A percentile compares a stretch with the other conserved stretches of the same genome.
Conservation (phyloP, 352 stramenopile genomes). For the Plasmopara muralis region DNA sequence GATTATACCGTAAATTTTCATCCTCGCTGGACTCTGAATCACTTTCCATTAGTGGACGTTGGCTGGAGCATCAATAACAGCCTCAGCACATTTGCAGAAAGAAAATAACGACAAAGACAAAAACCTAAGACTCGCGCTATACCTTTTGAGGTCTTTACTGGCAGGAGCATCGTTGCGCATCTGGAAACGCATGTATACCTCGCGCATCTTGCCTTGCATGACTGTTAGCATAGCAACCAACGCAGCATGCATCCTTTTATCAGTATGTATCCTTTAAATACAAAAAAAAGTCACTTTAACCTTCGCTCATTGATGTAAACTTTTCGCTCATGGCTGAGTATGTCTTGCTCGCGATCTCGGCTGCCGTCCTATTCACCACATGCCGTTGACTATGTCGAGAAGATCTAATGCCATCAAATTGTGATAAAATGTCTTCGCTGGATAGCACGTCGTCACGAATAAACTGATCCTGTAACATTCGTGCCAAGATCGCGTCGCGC, state of each 20-base stretch:
- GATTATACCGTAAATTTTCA: constrained; percentile 51
- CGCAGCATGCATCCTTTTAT: constrained; percentile 2
- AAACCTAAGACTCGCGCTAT: neutral
- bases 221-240: constrained; percentile 24
- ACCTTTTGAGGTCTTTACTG: constrained; percentile 62
- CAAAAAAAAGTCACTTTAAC: constrained; percentile 4
- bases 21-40: constrained; percentile 69
- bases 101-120: neutral
- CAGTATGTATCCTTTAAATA: neutral
- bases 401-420: constrained; percentile 46
- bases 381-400: constrained; percentile 14
- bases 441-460: constrained; percentile 68
- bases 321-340: constrained; percentile 62
- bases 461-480: constrained; percentile 82
- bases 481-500: constrained; percentile 43
- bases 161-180: constrained; percentile 44
- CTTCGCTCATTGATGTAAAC: constrained; percentile 73
- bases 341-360: constrained; percentile 68
- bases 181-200: constrained; percentile 83
- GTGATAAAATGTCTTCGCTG: constrained; percentile 64
- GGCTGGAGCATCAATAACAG: constrained; percentile 25
- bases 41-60: constrained; percentile 62
- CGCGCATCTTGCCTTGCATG: constrained; percentile 74
- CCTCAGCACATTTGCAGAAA: too few species aligned
- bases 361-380: constrained; percentile 54